Conservation (phyloP, 2,329 filamentous ascomycete genomes). For the Cladophialophora psammophila region DNA sequence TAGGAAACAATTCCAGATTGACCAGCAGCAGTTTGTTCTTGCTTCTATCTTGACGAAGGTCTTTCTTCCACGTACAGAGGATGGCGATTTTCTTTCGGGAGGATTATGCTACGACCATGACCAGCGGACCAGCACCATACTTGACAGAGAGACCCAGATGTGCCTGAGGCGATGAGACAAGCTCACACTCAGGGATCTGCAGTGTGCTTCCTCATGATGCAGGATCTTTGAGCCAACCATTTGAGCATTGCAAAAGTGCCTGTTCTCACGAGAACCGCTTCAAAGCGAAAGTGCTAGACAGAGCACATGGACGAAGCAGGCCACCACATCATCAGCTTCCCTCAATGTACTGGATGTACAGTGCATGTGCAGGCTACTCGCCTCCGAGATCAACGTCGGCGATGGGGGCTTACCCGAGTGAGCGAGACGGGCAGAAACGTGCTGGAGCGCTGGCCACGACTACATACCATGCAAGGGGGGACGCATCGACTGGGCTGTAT, state of each 20-base stretch:
- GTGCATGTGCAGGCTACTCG: neutral
- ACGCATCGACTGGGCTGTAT: neutral
- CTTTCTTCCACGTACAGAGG: neutral
- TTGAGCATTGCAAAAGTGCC: constrained; percentile 1
- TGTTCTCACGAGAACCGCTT: neutral
- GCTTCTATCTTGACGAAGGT: neutral
- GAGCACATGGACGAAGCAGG: neutral
- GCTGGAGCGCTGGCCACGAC: neutral
- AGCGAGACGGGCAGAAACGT: neutral
- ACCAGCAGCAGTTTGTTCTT: neutral
- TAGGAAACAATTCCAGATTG: neutral
- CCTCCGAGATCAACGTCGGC: neutral
- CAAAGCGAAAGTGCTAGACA: neutral
- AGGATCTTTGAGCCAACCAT: neutral
- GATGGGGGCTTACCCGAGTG: neutral
- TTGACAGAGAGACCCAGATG: neutral
- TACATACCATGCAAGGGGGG: neutral
- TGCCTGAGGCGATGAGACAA: neutral
- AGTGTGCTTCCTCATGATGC: neutral
- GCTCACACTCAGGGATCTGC: neutral
- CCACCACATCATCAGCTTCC: neutral
- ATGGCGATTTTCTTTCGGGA: neutral
- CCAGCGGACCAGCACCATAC: neutral
- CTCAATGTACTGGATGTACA: neutral
- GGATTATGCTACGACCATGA: neutral